Percentiles rank a stretch among this genome's conserved stretches.
Conservation (phyloP, 441 rosid genomes). For the Corymbia calophylla region DNA sequence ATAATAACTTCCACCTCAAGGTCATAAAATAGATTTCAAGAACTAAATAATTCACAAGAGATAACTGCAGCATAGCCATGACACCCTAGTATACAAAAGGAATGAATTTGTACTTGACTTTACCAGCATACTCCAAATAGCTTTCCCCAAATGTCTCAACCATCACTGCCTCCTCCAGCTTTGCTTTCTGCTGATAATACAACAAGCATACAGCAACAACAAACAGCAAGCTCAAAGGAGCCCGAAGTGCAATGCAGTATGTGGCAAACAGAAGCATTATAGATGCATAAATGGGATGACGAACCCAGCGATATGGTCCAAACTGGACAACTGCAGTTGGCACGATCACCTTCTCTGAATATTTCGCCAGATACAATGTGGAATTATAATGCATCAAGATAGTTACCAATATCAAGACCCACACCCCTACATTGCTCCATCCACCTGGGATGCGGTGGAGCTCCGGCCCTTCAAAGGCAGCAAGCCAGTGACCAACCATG, state of each 20-base stretch:
- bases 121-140: conserved; percentile 52
- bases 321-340: conserved; percentile 85
- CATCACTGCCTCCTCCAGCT: conserved; percentile 70
- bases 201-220: conserved; percentile 49
- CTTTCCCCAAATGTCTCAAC: conserved; percentile 66
- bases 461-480: conserved; percentile 88
- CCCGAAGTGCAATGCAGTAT: conserved; percentile 61
- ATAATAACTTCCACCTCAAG: neutral
- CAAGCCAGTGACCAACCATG: conserved; percentile 72
- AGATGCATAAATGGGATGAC: conserved; percentile 81
- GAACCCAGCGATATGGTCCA: conserved; percentile 85
- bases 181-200: conserved; percentile 65
- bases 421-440: conserved; percentile 60
- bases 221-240: conserved; percentile 72
- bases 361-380: conserved; percentile 76
- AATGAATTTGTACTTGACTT: conserved; percentile 74
- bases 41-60: conserved; percentile 9
- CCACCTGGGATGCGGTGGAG: conserved; percentile 72
- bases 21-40: neutral
- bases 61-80: conserved; percentile 27
- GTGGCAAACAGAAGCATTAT: conserved; percentile 63
- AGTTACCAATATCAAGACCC: conserved; percentile 54
- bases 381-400: conserved; percentile 72
- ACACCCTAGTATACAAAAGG: conserved; percentile 61
- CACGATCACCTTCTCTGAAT: conserved; percentile 76